A percentile compares a stretch with the other conserved stretches of the same genome.
Conservation (phyloP, 139 green algal genomes). For the Chlamydomonas sp. region DNA sequence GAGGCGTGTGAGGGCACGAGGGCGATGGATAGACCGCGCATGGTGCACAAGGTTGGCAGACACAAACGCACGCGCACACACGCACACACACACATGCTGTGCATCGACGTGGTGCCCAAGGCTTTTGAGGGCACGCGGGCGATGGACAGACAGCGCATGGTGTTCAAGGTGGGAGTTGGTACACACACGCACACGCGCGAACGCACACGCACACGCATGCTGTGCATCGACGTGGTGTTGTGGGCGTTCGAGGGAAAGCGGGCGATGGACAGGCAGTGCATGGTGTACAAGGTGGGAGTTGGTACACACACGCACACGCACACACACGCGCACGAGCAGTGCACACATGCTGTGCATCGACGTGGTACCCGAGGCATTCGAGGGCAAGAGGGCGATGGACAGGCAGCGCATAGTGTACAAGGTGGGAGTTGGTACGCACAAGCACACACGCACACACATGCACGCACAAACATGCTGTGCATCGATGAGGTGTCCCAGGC, state of each 20-base stretch:
- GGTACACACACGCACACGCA: too few species aligned
- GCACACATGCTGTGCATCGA: constrained; percentile 75
- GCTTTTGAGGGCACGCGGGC: constrained; percentile 68
- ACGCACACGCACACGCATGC: too few species aligned
- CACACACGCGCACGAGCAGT: too few species aligned
- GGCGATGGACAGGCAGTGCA: constrained; percentile 62
- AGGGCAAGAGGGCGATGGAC: constrained; percentile 63
- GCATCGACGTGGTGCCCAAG: constrained; percentile 62
- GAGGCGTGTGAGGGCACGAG: constrained; percentile 67
- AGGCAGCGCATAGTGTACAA: constrained; percentile 84
- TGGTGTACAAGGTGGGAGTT: constrained; percentile 85
- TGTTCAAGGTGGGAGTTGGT: constrained; percentile 84
- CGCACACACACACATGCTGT: too few species aligned
- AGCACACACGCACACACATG: too few species aligned
- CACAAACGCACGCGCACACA: too few species aligned
- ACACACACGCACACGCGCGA: too few species aligned
- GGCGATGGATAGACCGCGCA: constrained; percentile 62
- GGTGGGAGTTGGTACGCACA: too few species aligned
- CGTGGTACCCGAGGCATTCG: constrained; percentile 63
- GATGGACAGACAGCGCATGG: constrained; percentile 71
- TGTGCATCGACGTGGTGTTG: constrained; percentile 69
- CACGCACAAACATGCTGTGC: too few species aligned
- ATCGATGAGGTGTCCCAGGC: constrained; percentile 61
- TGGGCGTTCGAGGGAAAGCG: constrained; percentile 67
- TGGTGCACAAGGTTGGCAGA: too few species aligned